Evolutionary conservation across 305 asterid genomes (phyloP), one percentile per base, ranked within the genome.

Genomic region (Petunia hybrid): DNA sequence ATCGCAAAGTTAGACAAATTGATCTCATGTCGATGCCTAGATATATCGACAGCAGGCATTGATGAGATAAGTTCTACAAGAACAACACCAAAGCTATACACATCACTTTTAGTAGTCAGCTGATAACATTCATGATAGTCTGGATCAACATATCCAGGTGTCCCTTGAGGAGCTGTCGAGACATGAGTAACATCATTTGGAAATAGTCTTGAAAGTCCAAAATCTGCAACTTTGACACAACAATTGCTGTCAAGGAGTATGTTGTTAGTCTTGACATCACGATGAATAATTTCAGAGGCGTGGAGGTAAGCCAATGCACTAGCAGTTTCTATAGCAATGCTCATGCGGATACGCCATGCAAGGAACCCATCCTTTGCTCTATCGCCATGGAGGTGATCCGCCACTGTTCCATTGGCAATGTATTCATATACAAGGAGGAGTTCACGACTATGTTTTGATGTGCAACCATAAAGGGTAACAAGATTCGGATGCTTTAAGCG

Each of bases 1-100:
- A 78, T 8, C 0, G 85, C 87, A 4, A 81, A 78, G 56, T 81
- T 84, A 31, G 85, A 80, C 51, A 84, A 74, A 66, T 81, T 84
- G 65, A 84, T 81, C 78, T 81, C 87, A 14, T 70, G 56, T 36
- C 87, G 22, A 55, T 66, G 74, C 66, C 87, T 80, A 16, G 65
- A 65, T 38, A 78, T 77, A 81, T 84, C 81, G 12, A 80, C 78
- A 3, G 83, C 81, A 59, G 68, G 77, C 84, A 81, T 76, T 16
- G 81, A 81, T 55, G 84, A 81, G 45, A 83, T 71, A 9, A 83
- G 83, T 64, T 83, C 86, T 1, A 83, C 48, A 13, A 83, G 77
- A 6, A 83, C 86, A 39, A 83, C 86, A n/a, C 86, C 86, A 2
- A 83, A 83, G 70, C 86, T 83, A n/a, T 83, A 83, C 63, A 83